phyloP scores from a whole-genome alignment of 2,329 filamentous ascomycete genomes.

The Pseudohalonectria lignicola region DNA sequence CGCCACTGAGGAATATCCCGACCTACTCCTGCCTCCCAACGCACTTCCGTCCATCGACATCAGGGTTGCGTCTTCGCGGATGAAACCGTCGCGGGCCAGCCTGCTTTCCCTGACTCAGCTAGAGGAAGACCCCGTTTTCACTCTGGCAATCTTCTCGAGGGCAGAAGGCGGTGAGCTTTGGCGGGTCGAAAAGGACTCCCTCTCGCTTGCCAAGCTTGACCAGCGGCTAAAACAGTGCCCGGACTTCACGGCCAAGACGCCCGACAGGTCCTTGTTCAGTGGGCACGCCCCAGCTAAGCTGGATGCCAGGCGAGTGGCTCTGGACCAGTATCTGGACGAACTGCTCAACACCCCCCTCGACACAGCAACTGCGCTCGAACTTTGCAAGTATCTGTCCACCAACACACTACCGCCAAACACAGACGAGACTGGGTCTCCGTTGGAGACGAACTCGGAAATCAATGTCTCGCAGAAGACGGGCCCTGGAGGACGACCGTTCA shows the following conservation, averaged over 20 bases:
- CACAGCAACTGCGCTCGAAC: conserved; percentile 61
- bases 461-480: conserved; percentile 29
- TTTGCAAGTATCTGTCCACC: conserved; percentile 79
- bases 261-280: conserved; percentile 76
- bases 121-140: conserved; percentile 92
- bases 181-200: conserved; percentile 87
- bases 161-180: conserved; percentile 71
- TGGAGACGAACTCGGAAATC: background rate
- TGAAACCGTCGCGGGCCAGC: conserved; percentile 83
- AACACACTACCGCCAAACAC: conserved; percentile 51
- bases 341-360: conserved; percentile 77
- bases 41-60: conserved; percentile 78
- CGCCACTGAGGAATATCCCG: conserved; percentile 76
- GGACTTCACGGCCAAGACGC: conserved; percentile 64
- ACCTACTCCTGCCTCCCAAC: conserved; percentile 76
- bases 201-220: conserved; percentile 72
- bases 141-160: conserved; percentile 72
- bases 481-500: conserved; percentile 56
- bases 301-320: conserved; percentile 68
- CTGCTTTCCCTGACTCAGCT: conserved; percentile 67
- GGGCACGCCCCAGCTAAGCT: conserved; percentile 91
- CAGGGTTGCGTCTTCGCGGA: conserved; percentile 84
- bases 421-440: conserved; percentile 38
- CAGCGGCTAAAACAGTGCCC: conserved; percentile 64
- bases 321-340: conserved; percentile 79